These are phyloP conservation scores for Aspergillus fumigatiaffinis DNA, from an alignment of 2,329 filamentous ascomycete species.

Conservation along the genomic window DNA sequence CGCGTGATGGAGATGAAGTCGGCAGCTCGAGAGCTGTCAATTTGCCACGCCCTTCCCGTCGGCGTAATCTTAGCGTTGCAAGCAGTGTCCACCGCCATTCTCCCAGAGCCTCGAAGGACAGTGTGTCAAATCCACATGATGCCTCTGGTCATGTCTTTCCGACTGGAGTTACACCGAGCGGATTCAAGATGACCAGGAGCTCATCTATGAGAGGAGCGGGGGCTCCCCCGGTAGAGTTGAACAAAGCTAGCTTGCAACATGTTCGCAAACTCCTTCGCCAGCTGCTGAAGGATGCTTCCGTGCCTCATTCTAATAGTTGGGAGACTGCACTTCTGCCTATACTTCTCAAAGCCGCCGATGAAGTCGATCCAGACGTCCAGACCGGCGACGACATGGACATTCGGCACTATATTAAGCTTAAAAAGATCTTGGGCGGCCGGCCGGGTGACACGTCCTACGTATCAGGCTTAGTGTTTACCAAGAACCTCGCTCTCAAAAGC, in stretches of 20 bases:
- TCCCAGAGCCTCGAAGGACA: constrained; percentile 62
- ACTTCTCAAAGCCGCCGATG: constrained; percentile 83
- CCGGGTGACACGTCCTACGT: constrained; percentile 94
- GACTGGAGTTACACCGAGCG: constrained; percentile 29
- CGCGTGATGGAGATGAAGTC: constrained; percentile 61
- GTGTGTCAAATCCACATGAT: constrained; percentile 39
- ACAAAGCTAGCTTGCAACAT: constrained; percentile 81
- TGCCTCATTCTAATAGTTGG: constrained; percentile 74
- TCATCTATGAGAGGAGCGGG: constrained; percentile 75
- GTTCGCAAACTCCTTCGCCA: constrained; percentile 81
- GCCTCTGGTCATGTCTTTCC: constrained; percentile 41
- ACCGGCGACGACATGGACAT: constrained; percentile 95
- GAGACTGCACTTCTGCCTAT: constrained; percentile 88
- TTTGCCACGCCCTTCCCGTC: constrained; percentile 60
- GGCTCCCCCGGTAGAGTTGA: constrained; percentile 75
- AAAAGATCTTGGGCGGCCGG: constrained; percentile 87
- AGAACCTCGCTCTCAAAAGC: constrained; percentile 92
- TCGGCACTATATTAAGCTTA: constrained; percentile 93
- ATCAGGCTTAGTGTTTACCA: constrained; percentile 94
- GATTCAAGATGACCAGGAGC: constrained; percentile 64
- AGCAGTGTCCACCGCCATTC: constrained; percentile 72
- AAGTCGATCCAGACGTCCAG: constrained; percentile 89
- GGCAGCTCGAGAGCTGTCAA: constrained; percentile 56
- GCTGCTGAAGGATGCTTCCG: constrained; percentile 69
- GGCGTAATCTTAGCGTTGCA: constrained; percentile 78